Conservation (phyloP, 305 asterid genomes). For the Fraxinus greggii region DNA sequence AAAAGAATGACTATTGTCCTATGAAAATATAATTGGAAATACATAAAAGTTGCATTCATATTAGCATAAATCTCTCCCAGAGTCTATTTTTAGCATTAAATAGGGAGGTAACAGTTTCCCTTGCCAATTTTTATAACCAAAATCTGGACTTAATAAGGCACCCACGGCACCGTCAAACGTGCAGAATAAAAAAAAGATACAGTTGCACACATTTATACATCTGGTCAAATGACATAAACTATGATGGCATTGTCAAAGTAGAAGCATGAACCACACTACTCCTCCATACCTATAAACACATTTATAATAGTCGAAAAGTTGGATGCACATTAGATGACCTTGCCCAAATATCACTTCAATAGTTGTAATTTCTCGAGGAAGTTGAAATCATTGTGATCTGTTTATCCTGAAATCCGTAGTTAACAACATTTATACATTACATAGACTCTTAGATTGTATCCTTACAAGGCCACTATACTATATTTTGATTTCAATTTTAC, state of each 20-base stretch:
- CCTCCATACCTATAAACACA: neutral
- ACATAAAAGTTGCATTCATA: neutral
- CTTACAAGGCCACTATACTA: neutral
- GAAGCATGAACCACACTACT: neutral
- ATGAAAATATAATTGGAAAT: neutral
- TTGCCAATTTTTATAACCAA: neutral
- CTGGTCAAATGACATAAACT: neutral
- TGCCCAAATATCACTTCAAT: slow-evolving; percentile 4
- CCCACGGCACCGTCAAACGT: neutral
- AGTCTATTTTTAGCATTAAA: neutral
- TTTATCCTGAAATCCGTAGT: neutral
- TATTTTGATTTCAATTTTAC: slow-evolving; percentile 2
- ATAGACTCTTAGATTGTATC: neutral
- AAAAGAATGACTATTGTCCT: neutral
- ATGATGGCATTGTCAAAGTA: neutral
- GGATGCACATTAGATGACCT: neutral
- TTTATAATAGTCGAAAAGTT: neutral
- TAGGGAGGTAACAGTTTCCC: neutral
- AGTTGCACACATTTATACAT: neutral
- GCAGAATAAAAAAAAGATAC: neutral
- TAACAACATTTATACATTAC: neutral
- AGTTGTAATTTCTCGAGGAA: neutral
- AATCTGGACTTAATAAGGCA: neutral
- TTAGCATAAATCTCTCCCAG: neutral
- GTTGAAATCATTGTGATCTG: neutral